phyloP scores from a whole-genome alignment of 345 rosid genomes.

The Syzygium oleosum region DNA sequence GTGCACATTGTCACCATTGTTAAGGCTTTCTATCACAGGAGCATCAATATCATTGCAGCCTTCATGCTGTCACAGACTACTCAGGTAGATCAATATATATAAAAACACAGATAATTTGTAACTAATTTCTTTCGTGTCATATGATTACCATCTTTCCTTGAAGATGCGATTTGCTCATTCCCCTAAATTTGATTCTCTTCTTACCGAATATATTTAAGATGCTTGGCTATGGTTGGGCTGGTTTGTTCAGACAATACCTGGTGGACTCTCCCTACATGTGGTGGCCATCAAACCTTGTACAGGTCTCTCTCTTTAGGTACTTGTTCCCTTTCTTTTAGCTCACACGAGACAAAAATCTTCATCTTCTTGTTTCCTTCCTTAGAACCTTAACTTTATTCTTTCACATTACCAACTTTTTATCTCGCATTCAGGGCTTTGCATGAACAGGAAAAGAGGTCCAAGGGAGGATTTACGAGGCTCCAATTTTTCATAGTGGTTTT shows the following conservation, averaged over 20 bases:
- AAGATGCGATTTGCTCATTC: neutral
- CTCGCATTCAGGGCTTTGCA: conserved; percentile 50
- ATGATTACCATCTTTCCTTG: neutral
- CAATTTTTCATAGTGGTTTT: conserved; percentile 59
- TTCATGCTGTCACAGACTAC: conserved; percentile 28
- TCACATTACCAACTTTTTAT: neutral
- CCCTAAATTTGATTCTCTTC: neutral
- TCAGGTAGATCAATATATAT: conserved; percentile 11
- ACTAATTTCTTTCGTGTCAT: neutral
- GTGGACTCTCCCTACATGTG: conserved; percentile 88
- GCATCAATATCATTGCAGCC: conserved; percentile 6
- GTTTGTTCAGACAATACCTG: conserved; percentile 51
- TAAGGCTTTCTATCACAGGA: conserved; percentile 38
- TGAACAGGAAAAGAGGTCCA: conserved; percentile 42
- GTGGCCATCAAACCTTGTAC: conserved; percentile 86
- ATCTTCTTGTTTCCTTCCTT: neutral
- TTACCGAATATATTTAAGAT: conserved; percentile 25
- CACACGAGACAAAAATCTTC: neutral
- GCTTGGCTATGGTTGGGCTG: conserved; percentile 87
- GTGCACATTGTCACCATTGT: conserved; percentile 28
- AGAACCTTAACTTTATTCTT: neutral
- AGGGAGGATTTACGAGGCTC: conserved; percentile 48
- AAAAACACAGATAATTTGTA: neutral
- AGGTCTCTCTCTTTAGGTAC: conserved; percentile 77
- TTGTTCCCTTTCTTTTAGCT: neutral